These are phyloP conservation scores for Mycena galericulata DNA, from an alignment of 768 basidiomycete genomes.

Conservation along the genomic window DNA sequence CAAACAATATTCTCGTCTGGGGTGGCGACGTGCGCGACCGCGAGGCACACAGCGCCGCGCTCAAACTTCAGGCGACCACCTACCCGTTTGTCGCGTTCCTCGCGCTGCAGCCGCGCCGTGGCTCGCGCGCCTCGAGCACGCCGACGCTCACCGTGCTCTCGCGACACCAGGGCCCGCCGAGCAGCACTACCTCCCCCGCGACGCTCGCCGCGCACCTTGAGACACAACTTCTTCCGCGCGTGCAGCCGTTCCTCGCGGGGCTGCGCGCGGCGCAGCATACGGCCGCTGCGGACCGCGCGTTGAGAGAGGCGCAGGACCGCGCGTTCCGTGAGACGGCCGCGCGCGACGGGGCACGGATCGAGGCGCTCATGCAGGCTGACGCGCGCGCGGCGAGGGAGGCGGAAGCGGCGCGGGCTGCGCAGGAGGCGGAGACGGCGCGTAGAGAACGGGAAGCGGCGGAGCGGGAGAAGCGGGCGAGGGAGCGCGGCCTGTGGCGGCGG, in stretches of 20 bases:
- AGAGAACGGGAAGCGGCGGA: conserved; percentile 50
- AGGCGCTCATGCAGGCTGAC: conserved; percentile 60
- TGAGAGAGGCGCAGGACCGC: conserved; percentile 86
- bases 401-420: conserved; percentile 30
- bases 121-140: conserved; percentile 46
- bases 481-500: conserved; percentile 65
- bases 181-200: conserved; percentile 70
- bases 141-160: conserved; percentile 85
- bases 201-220: conserved; percentile 76
- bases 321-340: conserved; percentile 76
- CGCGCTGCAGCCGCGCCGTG: conserved; percentile 79
- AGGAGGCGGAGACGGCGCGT: conserved; percentile 49
- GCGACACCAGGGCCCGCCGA: conserved; percentile 79
- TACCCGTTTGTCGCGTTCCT: conserved; percentile 95
- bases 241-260: conserved; percentile 78
- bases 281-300: conserved; percentile 63
- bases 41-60: conserved; percentile 77
- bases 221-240: conserved; percentile 82
- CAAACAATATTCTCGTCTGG: conserved; percentile 88
- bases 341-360: conserved; percentile 77
- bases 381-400: conserved; percentile 23
- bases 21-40: conserved; percentile 89
- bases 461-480: conserved; percentile 47
- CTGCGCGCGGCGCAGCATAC: conserved; percentile 65
- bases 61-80: conserved; percentile 86